Evolutionary conservation across 2,329 filamentous ascomycete genomes (phyloP).

Genomic region (Simplicillium sp.): DNA sequence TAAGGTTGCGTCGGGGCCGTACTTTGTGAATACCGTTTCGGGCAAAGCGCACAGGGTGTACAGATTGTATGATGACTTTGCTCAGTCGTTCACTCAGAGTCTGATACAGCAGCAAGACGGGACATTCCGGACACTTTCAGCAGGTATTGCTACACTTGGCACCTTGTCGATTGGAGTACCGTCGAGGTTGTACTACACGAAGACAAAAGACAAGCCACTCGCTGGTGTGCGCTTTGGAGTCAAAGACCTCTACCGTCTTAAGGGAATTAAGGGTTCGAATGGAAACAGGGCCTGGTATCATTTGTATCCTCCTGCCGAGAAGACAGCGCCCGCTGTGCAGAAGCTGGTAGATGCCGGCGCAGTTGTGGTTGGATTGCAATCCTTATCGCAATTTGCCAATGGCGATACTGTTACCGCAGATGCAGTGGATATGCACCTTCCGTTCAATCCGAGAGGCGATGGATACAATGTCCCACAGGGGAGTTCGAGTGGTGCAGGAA

Average conservation of each 20-base stretch:
- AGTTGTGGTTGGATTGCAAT: conserved; percentile 31
- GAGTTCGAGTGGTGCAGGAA: conserved; percentile 12
- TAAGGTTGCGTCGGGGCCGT: conserved; percentile 21
- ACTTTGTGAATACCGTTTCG: conserved; percentile 22
- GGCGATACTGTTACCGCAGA: conserved; percentile 31
- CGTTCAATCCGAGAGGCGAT: conserved; percentile 15
- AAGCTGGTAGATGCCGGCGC: conserved; percentile 47
- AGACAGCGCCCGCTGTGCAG: conserved; percentile 40
- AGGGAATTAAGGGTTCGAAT: conserved; percentile 38
- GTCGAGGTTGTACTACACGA: conserved; percentile 49
- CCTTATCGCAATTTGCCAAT: conserved; percentile 30
- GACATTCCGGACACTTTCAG: conserved; percentile 19
- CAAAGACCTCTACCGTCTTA: conserved; percentile 48
- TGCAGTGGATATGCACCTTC: conserved; percentile 14
- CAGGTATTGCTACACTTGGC: conserved; percentile 15
- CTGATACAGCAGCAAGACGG: conserved; percentile 19
- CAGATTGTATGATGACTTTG: conserved; percentile 24
- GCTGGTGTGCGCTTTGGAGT: conserved; percentile 47
- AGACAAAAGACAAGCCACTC: conserved; percentile 42
- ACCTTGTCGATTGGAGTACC: conserved; percentile 37
- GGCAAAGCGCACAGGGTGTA: conserved; percentile 23
- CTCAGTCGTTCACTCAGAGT: conserved; percentile 16
- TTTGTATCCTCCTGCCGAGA: conserved; percentile 34
- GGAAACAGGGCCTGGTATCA: conserved; percentile 47
- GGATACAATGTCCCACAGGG: conserved; percentile 12